Evolutionary conservation across 495 filamentous ascomycete genomes (phyloP).

Genomic region (Chaetomium fimeti): DNA sequence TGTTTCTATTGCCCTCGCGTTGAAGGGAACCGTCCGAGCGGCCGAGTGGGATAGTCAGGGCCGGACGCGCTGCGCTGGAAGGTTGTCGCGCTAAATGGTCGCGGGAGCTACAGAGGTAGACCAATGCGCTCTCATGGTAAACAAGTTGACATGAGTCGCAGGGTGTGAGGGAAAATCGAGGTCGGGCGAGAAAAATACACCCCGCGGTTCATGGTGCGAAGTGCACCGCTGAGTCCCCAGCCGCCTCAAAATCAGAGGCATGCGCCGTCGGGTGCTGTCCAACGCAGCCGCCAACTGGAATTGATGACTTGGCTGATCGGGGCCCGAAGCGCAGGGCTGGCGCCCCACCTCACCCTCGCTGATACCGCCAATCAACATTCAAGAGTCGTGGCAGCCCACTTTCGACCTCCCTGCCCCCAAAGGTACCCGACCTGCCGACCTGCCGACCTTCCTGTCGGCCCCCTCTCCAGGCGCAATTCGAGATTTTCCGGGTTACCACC

Average conservation of each 20-base stretch:
- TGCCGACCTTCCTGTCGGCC: too few relatives aligned
- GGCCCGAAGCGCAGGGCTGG: not conserved
- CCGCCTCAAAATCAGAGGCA: not conserved
- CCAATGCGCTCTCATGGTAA: constrained; percentile 14
- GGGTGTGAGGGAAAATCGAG: not conserved
- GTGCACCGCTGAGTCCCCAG: not conserved
- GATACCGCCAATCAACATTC: not conserved
- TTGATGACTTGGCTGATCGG: not conserved
- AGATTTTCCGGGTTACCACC: too few relatives aligned
- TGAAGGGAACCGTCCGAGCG: not conserved
- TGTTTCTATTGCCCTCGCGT: constrained; percentile 8
- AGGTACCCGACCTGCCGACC: too few relatives aligned
- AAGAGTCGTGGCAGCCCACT: not conserved
- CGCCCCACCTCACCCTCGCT: not conserved
- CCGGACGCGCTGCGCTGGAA: constrained; percentile 1
- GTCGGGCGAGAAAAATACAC: not conserved
- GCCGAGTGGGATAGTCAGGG: not conserved
- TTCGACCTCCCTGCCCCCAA: too few relatives aligned
- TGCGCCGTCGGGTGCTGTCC: not conserved
- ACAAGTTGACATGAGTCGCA: not conserved
- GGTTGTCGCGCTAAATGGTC: constrained; percentile 6
- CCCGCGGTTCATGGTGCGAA: not conserved
- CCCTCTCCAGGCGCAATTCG: too few relatives aligned
- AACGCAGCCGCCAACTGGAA: constrained; percentile 9
- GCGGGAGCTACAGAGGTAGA: not conserved